A percentile compares a stretch with the other conserved stretches of the same genome.
Conservation (phyloP, 176 grass and related monocot genomes). For the Guadua angustifolia region DNA sequence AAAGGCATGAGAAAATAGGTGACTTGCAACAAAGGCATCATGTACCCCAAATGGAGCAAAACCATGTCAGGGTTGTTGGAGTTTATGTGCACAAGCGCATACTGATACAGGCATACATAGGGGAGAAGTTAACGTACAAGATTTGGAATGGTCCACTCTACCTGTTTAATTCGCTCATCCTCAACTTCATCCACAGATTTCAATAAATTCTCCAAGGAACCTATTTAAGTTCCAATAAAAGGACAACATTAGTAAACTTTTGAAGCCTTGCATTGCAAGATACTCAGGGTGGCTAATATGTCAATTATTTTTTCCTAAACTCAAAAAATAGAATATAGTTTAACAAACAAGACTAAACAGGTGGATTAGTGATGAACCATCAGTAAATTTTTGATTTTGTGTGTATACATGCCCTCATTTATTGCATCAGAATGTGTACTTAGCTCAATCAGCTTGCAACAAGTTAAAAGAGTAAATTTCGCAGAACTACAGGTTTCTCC, state of each 20-base stretch:
- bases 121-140: neutral
- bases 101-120: neutral
- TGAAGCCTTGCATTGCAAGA: constrained; percentile 2
- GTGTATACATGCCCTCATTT: constrained; percentile 22
- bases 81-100: constrained; percentile 5
- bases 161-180: constrained; percentile 81
- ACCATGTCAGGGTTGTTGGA: neutral
- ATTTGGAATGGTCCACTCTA: constrained; percentile 24
- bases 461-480: neutral
- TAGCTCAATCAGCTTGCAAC: constrained; percentile 20
- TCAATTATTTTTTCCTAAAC: neutral
- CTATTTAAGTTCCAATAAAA: constrained; percentile 50
- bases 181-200: constrained; percentile 73
- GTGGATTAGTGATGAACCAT: constrained; percentile 15
- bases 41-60: constrained; percentile 1
- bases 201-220: constrained; percentile 92
- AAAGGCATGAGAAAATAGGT: neutral
- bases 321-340: constrained; percentile 23
- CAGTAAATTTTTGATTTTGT: neutral
- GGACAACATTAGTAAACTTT: constrained; percentile 19
- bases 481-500: too few relatives aligned
- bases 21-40: constrained; percentile 10
- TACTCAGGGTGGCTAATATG: constrained; percentile 21
- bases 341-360: constrained; percentile 38
- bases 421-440: constrained; percentile 10